Evolutionary conservation across 1,139 yeast species (phyloP).

Genomic region (Hansenula sp.): DNA sequence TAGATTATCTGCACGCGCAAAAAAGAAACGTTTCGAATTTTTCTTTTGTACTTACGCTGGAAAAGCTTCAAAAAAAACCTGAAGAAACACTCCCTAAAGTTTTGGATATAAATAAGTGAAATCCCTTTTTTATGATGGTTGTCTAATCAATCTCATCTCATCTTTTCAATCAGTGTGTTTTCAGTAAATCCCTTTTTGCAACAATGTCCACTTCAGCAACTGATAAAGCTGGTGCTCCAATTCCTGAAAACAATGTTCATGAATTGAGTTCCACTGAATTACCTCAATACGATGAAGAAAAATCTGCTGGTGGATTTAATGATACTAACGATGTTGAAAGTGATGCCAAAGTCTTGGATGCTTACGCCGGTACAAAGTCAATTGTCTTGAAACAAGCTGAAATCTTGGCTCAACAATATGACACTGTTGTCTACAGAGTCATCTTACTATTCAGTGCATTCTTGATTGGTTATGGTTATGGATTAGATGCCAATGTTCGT

Average conservation of each 20-base stretch:
- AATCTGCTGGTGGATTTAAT: not conserved
- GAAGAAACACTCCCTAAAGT: too few species aligned
- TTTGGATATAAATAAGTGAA: too few species aligned
- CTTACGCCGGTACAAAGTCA: slow-evolving; percentile 20
- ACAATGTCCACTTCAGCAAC: not conserved
- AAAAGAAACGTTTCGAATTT: too few species aligned
- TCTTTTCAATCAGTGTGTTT: too few species aligned
- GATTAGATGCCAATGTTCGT: slow-evolving; percentile 58
- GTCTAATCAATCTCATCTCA: not conserved
- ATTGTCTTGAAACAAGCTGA: slow-evolving; percentile 40
- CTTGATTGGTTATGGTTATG: slow-evolving; percentile 60
- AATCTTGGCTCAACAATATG: slow-evolving; percentile 35
- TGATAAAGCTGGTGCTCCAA: not conserved
- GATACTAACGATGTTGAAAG: not conserved
- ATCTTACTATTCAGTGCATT: slow-evolving; percentile 46
- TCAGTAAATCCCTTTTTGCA: too few species aligned
- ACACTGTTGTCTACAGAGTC: slow-evolving; percentile 12
- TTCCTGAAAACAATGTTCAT: not conserved
- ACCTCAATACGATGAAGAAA: not conserved
- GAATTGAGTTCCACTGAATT: not conserved
- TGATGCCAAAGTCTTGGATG: not conserved
- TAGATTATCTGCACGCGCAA: too few species aligned
- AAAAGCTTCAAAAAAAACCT: too few species aligned
- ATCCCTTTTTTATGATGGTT: too few species aligned
- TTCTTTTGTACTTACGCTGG: too few species aligned